Evolutionary conservation across 2,329 filamentous ascomycete species (phyloP).

Genomic region (Clonostachys chloroleuca): DNA sequence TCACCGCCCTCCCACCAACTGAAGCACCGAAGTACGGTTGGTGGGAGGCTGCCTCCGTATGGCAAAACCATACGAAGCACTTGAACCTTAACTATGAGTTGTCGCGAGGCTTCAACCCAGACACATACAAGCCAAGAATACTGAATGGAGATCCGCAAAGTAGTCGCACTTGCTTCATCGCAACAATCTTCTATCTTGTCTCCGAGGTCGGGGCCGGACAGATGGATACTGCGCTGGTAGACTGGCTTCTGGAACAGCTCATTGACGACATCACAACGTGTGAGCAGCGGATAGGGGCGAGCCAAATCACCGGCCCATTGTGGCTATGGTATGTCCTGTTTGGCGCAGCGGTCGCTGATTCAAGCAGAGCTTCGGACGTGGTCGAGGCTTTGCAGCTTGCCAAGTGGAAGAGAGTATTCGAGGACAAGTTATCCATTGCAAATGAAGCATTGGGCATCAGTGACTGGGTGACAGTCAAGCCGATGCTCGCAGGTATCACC

Average conservation of each 20-base stretch:
- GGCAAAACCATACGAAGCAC: conserved; percentile 27
- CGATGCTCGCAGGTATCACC: conserved; percentile 27
- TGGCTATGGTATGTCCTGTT: conserved; percentile 43
- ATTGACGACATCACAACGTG: conserved; percentile 35
- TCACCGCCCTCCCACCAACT: conserved; percentile 22
- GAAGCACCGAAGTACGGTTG: conserved; percentile 27
- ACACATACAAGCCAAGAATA: conserved; percentile 23
- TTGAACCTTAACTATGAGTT: conserved; percentile 29
- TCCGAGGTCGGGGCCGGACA: conserved; percentile 34
- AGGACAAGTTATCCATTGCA: conserved; percentile 32
- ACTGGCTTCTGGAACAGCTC: conserved; percentile 39
- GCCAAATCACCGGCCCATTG: conserved; percentile 32
- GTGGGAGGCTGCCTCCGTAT: conserved; percentile 28
- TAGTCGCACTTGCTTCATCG: conserved; percentile 38
- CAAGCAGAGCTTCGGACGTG: conserved; percentile 25
- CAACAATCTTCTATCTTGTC: conserved; percentile 41
- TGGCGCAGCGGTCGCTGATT: conserved; percentile 32
- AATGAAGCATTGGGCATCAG: conserved; percentile 28
- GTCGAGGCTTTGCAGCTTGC: conserved; percentile 29
- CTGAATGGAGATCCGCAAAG: conserved; percentile 26
- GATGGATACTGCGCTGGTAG: conserved; percentile 35
- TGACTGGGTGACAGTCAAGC: conserved; percentile 30
- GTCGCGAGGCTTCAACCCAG: conserved; percentile 21
- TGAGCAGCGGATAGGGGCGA: conserved; percentile 30
- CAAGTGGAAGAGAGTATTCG: conserved; percentile 28